phyloP scores from a whole-genome alignment of 1,284 basidiomycete species.

The Microbotryum intermedium region DNA sequence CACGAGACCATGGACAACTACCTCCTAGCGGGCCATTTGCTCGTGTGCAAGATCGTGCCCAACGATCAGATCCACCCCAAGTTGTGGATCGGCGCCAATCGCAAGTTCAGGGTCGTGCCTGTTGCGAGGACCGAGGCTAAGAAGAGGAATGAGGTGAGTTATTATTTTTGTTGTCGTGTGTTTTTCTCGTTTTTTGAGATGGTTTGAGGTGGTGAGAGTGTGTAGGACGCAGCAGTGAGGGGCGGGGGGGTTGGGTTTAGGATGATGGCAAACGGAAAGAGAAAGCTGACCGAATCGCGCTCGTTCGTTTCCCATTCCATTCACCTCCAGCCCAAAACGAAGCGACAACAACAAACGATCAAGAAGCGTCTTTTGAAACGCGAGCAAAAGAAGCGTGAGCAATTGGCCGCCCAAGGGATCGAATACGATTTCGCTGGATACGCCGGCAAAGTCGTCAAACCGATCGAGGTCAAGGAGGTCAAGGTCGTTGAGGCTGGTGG shows the following conservation, averaged over 20 bases:
- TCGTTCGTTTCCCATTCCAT: slow-evolving; percentile 1
- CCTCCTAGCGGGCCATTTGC: slow-evolving; percentile 83
- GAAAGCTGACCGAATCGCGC: too few species aligned
- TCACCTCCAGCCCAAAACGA: slow-evolving; percentile 58
- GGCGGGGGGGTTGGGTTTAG: neutral
- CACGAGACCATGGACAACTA: slow-evolving; percentile 99
- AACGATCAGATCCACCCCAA: slow-evolving; percentile 83
- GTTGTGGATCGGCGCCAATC: slow-evolving; percentile 93
- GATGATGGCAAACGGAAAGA: too few species aligned
- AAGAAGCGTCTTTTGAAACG: slow-evolving; percentile 65
- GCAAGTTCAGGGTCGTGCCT: slow-evolving; percentile 76
- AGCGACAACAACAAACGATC: slow-evolving; percentile 59
- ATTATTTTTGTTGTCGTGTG: neutral
- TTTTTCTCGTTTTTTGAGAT: slow-evolving; percentile 2
- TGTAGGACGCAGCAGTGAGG: too few species aligned
- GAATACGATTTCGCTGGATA: slow-evolving; percentile 72
- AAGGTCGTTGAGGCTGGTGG: neutral
- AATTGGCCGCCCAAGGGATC: slow-evolving; percentile 73
- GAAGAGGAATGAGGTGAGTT: slow-evolving; percentile 67
- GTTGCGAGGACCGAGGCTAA: slow-evolving; percentile 54
- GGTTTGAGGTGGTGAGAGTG: too few species aligned
- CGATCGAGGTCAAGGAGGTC: slow-evolving; percentile 7
- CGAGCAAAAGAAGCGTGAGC: slow-evolving; percentile 67
- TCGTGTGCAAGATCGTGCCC: slow-evolving; percentile 78
- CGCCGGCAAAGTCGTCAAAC: slow-evolving; percentile 20